Conservation (phyloP, 805 yeast genomes). For the Kregervanrija fluxuum region DNA sequence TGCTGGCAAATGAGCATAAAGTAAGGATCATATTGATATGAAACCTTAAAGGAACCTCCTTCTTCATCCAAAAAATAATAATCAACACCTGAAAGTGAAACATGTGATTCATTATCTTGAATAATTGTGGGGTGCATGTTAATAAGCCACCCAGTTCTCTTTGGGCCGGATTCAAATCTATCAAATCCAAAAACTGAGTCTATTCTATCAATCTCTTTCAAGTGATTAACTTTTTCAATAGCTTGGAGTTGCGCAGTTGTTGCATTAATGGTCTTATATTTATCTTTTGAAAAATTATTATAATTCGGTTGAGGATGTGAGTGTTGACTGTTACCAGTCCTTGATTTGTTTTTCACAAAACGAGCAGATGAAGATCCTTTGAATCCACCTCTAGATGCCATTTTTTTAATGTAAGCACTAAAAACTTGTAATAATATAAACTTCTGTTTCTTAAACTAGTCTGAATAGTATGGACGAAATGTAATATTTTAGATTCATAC, state of each 20-base stretch:
- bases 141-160: slow-evolving; percentile 79
- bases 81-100: slow-evolving; percentile 87
- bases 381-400: slow-evolving; percentile 13
- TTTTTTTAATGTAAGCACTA: not conserved
- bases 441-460: too few species aligned
- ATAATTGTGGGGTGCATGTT: slow-evolving; percentile 88
- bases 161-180: slow-evolving; percentile 63
- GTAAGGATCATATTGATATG: slow-evolving; percentile 81
- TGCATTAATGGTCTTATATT: not conserved
- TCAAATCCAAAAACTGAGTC: slow-evolving; percentile 88
- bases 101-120: slow-evolving; percentile 46
- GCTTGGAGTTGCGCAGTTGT: slow-evolving; percentile 9
- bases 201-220: slow-evolving; percentile 54
- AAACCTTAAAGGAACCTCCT: slow-evolving; percentile 91
- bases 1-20: slow-evolving; percentile 63
- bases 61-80: slow-evolving; percentile 92
- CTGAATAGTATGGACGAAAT: too few species aligned
- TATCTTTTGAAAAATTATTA: slow-evolving; percentile 13
- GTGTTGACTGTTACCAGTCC: not conserved
- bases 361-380: slow-evolving; percentile 22
- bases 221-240: slow-evolving; percentile 40
- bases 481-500: too few species aligned
- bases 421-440: too few species aligned
- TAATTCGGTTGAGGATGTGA: slow-evolving; percentile 8
- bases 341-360: slow-evolving; percentile 18